These are phyloP conservation scores for Vitis hybrid DNA, from an alignment of 177 flowering plant species.

Conservation along the genomic window DNA sequence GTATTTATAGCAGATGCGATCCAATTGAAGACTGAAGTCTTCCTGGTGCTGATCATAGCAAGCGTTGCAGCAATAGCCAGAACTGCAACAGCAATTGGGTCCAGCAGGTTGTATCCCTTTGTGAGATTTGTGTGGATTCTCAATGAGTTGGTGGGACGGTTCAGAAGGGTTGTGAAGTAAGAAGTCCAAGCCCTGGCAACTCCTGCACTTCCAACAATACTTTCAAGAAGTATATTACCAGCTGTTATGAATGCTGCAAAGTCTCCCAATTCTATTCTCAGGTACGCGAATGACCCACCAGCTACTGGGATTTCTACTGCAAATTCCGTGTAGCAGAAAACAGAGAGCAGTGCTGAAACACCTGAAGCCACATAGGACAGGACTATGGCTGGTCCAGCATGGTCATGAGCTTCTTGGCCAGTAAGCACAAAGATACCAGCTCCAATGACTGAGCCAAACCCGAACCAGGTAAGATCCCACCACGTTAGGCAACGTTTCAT, in stretches of 20 bases:
- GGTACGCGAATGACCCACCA: conserved; percentile 71
- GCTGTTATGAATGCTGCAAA: conserved; percentile 41
- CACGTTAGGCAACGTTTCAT: conserved; percentile 54
- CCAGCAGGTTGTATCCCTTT: conserved; percentile 41
- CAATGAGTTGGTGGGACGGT: conserved; percentile 31
- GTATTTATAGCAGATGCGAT: conserved; percentile 47
- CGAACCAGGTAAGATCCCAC: conserved; percentile 70
- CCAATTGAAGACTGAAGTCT: conserved; percentile 47
- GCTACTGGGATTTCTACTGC: conserved; percentile 63
- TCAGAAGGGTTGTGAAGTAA: conserved; percentile 49
- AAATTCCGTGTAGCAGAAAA: conserved; percentile 71
- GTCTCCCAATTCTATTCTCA: conserved; percentile 66
- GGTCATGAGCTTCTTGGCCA: conserved; percentile 51
- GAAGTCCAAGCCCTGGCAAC: conserved; percentile 71
- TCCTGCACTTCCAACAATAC: conserved; percentile 54
- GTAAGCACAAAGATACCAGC: conserved; percentile 65
- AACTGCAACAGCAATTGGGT: conserved; percentile 60
- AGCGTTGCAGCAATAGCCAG: conserved; percentile 26
- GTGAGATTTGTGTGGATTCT: conserved; percentile 36
- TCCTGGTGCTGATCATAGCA: conserved; percentile 48
- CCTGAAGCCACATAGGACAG: conserved; percentile 59
- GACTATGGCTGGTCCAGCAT: conserved; percentile 66
- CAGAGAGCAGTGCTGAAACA: conserved; percentile 63
- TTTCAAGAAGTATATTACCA: conserved; percentile 46
- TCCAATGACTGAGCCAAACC: conserved; percentile 56